Base-by-base conservation (phyloP, 192 early-diverging fungal species). In the Anaeromyces robustus region DNA sequence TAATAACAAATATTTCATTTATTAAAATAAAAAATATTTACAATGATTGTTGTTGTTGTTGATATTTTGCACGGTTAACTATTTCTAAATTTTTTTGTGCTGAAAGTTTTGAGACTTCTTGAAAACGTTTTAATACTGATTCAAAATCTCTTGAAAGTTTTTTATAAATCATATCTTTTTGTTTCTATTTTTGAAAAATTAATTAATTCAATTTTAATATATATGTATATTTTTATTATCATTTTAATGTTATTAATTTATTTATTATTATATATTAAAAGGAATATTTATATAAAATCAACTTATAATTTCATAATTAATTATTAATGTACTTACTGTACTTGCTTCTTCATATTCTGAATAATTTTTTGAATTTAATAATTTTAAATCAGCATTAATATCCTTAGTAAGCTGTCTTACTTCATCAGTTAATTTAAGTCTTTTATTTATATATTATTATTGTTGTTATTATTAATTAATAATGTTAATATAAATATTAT, bases 91-190 rank as follows among this genome's bases (percentile, higher is more conserved):
- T 91, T 78, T 93, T 94, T 78, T 94, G 92, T 4, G 94, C 95
- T 0, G 94, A 94, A 13, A 93, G 83, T 30, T 96, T 87, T 41
- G 95, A 94, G 9, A 94, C 92, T 78, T 86, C 89, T 85, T 97
- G 96, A 82, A 97, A 99, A 81, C 97, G 93, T 77, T 89, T 87
- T 30, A 98, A 80, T 2, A 96, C 94, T 81, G 93, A 93, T 82
- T 97, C 94, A 83, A 99, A 98, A 82, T 99, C 97, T 59, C 94
- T 95, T 29, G 93, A 93, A 41, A 99, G 87, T 83, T 98, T 98
- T 83, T 97, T 93, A 80, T 97, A 93, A 82, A 94, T 93, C 77
- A 96, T 88, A 85, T 94, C 94, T 59, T 92, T 90, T 82, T 94
- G 92, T 41, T 92, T 86, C 87, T 93, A 81, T n/a, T n/a, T n/a